These are phyloP conservation scores for Stereocaulon alpinum DNA, from an alignment of 495 filamentous ascomycete genomes.

Conservation along the genomic window DNA sequence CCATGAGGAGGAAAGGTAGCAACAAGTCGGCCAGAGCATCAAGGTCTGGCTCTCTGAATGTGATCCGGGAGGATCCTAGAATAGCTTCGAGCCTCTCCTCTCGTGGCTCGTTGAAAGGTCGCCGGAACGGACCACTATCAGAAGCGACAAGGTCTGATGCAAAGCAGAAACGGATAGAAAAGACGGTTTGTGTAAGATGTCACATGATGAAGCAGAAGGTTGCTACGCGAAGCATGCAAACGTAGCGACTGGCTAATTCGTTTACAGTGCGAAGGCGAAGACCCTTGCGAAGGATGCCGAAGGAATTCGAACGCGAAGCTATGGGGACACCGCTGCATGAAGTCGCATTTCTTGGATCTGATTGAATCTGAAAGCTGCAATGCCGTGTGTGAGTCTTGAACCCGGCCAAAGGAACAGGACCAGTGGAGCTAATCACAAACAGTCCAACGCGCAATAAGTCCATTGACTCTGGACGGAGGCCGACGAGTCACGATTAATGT, in stretches of 20 bases:
- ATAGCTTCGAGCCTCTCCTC: not conserved
- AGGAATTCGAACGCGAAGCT: slow-evolving; percentile 27
- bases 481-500: slow-evolving; percentile 34
- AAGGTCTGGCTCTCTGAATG: not conserved
- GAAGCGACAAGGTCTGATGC: not conserved
- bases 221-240: not conserved
- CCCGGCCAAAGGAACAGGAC: too few relatives aligned
- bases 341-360: slow-evolving; percentile 39
- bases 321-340: slow-evolving; percentile 39
- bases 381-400: slow-evolving; percentile 34
- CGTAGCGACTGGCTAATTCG: not conserved
- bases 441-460: slow-evolving; percentile 42
- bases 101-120: not conserved
- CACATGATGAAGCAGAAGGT: slow-evolving; percentile 10
- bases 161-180: slow-evolving; percentile 1
- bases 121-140: slow-evolving; percentile 4
- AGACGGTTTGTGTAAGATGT: slow-evolving; percentile 12
- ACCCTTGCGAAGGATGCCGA: slow-evolving; percentile 40
- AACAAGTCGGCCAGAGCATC: slow-evolving; percentile 5
- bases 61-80: not conserved
- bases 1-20: not conserved
- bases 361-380: slow-evolving; percentile 44
- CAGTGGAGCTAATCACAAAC: slow-evolving; percentile 17
- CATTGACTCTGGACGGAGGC: slow-evolving; percentile 30
- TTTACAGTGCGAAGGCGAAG: slow-evolving; percentile 36